Base-by-base conservation (phyloP, 169 alveolate species). In the Plasmodium malariae region DNA sequence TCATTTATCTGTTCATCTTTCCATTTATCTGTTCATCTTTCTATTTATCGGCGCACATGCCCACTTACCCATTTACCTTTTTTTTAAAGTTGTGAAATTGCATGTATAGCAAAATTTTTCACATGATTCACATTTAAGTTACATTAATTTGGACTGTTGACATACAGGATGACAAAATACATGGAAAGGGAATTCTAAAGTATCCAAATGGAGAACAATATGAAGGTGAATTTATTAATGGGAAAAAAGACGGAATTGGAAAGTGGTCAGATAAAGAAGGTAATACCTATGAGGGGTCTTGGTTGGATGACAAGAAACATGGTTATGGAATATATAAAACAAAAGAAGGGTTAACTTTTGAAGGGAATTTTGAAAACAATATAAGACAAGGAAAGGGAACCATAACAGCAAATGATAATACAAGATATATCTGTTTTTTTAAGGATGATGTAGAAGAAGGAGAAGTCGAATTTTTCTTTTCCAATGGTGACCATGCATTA, bases 241-340 rank as follows among this genome's bases (percentile, higher is more conserved):
- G 97, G 2, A 93, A 94, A 87, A 96, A 96, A 87, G 95, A 95
- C 48, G 98, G 99, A 1, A 94, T 94, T 88, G 99, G 99, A 45
- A 98, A 97, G 30, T 93, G 96, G 83, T 94, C 95, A 1, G 97
- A 96, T 92, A 92, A 95, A 73, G 97, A 96, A 89, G 99, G 99
- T 2, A 99, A 98, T 78, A 94, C 92, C 60, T 98, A 95, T 91
- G 98, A 97, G 90, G 99, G 99, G 2, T 92, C 93, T 60, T 98
- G 98, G 98, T 95, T 93, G 54, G 95, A 94, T 51, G 99, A 97
- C 88, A 92, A 92, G 94, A 96, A 96, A 83, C 98, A 97, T 94
- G 99, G 99, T 1, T 95, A 98, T 92, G 99, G 99, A 19, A 92
- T 97, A 48, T 96, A 96, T 80, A 92, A 86, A 88, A 88, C 94